Conservation (phyloP, 345 rosid genomes). For the Syzygium grande region DNA sequence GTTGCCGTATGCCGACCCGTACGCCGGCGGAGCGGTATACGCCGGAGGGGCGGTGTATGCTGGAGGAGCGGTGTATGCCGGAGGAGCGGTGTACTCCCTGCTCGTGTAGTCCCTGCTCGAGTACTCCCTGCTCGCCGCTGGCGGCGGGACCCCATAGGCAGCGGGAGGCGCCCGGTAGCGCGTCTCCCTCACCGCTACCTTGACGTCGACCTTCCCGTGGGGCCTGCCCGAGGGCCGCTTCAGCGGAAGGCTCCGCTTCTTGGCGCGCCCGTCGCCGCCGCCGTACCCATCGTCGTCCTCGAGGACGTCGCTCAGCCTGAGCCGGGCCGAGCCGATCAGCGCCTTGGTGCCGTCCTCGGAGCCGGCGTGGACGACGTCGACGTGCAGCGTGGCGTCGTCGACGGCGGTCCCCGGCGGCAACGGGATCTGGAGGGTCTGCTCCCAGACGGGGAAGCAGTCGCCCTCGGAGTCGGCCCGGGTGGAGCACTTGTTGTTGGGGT, state of each 20-base stretch:
- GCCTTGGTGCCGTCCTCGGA: constrained; percentile 58
- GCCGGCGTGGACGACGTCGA: constrained; percentile 72
- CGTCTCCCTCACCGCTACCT: constrained; percentile 29
- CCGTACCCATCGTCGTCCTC: constrained; percentile 43
- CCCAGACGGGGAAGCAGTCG: constrained; percentile 63
- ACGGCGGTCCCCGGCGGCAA: constrained; percentile 24
- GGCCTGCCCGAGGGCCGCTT: constrained; percentile 92
- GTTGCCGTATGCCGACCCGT: background rate
- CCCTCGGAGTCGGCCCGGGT: constrained; percentile 59
- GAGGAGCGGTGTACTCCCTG: background rate
- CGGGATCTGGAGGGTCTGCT: constrained; percentile 39
- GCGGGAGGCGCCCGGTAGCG: constrained; percentile 17
- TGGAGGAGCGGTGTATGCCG: background rate
- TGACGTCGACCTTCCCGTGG: constrained; percentile 69
- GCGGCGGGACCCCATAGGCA: constrained; percentile 7
- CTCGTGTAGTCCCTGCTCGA: background rate
- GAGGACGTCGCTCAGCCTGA: constrained; percentile 51
- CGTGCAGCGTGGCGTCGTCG: constrained; percentile 32
- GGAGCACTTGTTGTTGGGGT: constrained; percentile 41
- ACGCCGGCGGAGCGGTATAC: background rate
- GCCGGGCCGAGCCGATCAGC: constrained; percentile 65
- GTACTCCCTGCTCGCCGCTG: background rate
- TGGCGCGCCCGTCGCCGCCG: constrained; percentile 21
- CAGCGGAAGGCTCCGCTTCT: constrained; percentile 32
- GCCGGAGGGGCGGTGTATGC: background rate